Conservation (phyloP, 768 basidiomycete genomes). For the Lentinula boryana region DNA sequence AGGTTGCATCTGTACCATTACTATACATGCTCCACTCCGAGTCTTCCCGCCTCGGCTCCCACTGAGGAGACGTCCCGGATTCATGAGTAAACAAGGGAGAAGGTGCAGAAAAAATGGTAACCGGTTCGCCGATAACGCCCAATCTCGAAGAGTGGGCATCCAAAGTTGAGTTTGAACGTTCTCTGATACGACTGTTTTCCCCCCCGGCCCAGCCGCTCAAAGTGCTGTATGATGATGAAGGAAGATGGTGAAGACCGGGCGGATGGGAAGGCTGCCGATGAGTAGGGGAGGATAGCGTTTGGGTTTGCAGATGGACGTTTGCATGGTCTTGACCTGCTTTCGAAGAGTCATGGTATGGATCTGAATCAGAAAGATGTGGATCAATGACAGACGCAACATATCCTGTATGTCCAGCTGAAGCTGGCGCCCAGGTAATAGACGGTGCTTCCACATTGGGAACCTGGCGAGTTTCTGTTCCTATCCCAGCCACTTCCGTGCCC, state of each 20-base stretch:
- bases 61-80: background rate
- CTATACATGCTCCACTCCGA: no score
- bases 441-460: background rate
- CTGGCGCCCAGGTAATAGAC: background rate
- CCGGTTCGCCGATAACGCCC: background rate
- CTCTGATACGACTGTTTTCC: background rate
- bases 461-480: background rate
- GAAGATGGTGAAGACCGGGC: background rate
- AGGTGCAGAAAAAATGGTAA: background rate
- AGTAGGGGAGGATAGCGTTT: background rate
- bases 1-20: no score
- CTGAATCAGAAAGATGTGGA: background rate
- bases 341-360: background rate
- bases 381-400: background rate
- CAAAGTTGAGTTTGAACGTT: no score
- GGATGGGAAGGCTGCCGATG: background rate
- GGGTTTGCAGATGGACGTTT: background rate
- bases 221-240: slow-evolving; percentile 1
- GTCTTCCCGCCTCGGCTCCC: no score
- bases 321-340: background rate
- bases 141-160: background rate
- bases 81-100: background rate
- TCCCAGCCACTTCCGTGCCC: background rate
- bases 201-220: slow-evolving; percentile 2
- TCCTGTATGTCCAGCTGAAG: background rate